Percentiles rank a stretch among this genome's conserved stretches.
Conservation (phyloP, 495 filamentous ascomycete genomes). For the Immersiella caudata region DNA sequence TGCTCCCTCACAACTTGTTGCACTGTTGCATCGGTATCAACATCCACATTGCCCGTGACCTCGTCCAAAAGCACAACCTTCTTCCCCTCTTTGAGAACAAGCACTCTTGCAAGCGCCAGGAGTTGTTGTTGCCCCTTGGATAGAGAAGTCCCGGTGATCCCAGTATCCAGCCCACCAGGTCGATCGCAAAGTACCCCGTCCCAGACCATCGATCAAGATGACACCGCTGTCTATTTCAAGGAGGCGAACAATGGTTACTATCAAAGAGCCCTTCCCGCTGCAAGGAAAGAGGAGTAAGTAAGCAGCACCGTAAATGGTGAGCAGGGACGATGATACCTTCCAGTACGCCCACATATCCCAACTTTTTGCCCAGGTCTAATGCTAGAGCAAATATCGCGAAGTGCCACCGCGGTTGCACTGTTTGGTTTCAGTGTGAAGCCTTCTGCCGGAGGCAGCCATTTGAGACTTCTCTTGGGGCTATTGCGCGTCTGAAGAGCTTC, state of each 20-base stretch:
- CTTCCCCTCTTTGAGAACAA: not conserved
- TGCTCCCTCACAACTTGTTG: not conserved
- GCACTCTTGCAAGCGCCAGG: conserved; percentile 61
- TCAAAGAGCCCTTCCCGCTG: conserved; percentile 81
- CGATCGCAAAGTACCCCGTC: conserved; percentile 45
- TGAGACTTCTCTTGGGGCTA: not conserved
- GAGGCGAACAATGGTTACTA: conserved; percentile 83
- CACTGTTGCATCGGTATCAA: not conserved
- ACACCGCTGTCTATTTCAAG: conserved; percentile 75
- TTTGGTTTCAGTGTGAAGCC: no score
- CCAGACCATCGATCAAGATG: conserved; percentile 75
- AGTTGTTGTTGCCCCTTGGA: conserved; percentile 65
- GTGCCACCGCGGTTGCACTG: not conserved
- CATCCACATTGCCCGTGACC: conserved; percentile 32
- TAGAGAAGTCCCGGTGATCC: conserved; percentile 52
- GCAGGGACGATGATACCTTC: not conserved
- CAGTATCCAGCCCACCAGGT: conserved; percentile 50
- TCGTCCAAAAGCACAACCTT: not conserved
- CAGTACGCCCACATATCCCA: conserved; percentile 25
- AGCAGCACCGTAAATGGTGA: not conserved
- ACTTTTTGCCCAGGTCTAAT: conserved; percentile 23
- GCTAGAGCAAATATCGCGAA: not conserved
- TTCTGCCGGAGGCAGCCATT: no score
- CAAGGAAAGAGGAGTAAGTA: not conserved
- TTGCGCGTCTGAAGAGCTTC: not conserved